A percentile compares a stretch with the other conserved stretches of the same genome.
Evolutionary conservation across 352 stramenopile genomes (phyloP).

Genomic region (Phytopythium boreale): DNA sequence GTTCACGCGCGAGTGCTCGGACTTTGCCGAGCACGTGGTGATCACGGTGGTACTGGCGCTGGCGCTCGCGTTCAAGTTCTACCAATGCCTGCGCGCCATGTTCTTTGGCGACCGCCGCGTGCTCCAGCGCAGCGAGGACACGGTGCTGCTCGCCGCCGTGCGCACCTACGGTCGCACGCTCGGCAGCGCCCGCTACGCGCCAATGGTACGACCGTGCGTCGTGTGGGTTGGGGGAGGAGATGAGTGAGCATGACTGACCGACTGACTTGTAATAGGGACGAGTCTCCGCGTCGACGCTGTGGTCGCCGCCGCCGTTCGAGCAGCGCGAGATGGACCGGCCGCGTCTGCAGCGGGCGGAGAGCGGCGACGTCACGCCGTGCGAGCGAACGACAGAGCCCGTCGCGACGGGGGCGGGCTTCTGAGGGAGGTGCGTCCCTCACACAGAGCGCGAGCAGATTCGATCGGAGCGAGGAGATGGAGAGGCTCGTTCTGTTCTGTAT

Average conservation of each 20-base stretch:
- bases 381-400: neutral
- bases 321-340: neutral
- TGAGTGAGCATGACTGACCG: neutral
- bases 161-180: conserved; percentile 47
- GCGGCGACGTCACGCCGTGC: neutral
- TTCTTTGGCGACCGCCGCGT: conserved; percentile 21
- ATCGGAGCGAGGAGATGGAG: neutral
- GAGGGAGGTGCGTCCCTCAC: neutral
- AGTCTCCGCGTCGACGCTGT: conserved; percentile 5
- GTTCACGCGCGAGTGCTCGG: conserved; percentile 45
- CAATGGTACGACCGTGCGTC: conserved; percentile 32
- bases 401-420: no score
- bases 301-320: neutral
- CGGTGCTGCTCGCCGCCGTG: conserved; percentile 44
- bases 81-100: conserved; percentile 25
- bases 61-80: conserved; percentile 20
- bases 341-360: neutral
- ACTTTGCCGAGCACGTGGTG: conserved; percentile 56
- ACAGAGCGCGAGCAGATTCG: neutral
- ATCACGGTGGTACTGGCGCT: conserved; percentile 19
- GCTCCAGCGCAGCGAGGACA: conserved; percentile 37
- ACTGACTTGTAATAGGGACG: neutral
- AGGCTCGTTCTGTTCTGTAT: neutral
- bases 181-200: conserved; percentile 23
- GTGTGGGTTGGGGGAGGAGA: no score